Evolutionary conservation across 2,329 filamentous ascomycete species (phyloP).

Genomic region (Elsinoe fawcettii): DNA sequence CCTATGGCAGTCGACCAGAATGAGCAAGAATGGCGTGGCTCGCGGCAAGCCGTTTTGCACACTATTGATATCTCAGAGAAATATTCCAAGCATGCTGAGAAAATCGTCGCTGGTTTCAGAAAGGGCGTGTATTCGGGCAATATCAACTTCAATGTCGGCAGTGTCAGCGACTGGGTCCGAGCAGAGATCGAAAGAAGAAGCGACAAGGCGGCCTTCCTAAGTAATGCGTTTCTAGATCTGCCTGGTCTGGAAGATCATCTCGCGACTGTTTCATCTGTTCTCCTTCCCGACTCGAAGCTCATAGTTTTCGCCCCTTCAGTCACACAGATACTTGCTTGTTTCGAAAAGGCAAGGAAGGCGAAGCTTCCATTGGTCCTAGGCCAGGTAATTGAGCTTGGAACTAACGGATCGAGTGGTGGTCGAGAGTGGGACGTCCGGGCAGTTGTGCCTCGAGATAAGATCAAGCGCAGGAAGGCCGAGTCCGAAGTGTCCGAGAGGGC

Average conservation of each 20-base stretch:
- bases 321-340: slow-evolving; percentile 64
- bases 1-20: slow-evolving; percentile 39
- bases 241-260: slow-evolving; percentile 53
- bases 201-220: slow-evolving; percentile 52
- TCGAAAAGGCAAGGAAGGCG: slow-evolving; percentile 47
- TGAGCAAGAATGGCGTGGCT: slow-evolving; percentile 31
- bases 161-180: slow-evolving; percentile 56
- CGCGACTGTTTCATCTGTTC: slow-evolving; percentile 45
- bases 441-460: slow-evolving; percentile 34
- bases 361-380: slow-evolving; percentile 52
- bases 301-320: slow-evolving; percentile 69
- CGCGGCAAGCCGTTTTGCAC: slow-evolving; percentile 63
- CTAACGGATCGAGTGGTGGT: slow-evolving; percentile 45
- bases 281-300: slow-evolving; percentile 58
- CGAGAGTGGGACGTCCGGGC: slow-evolving; percentile 57
- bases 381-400: slow-evolving; percentile 51
- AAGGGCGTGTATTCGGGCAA: slow-evolving; percentile 61
- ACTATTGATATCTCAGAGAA: slow-evolving; percentile 59
- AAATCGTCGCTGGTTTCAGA: slow-evolving; percentile 58
- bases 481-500: background rate
- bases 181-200: slow-evolving; percentile 40
- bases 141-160: slow-evolving; percentile 66
- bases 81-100: slow-evolving; percentile 57
- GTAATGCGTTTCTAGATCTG: slow-evolving; percentile 66
- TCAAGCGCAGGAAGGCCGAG: background rate